These are phyloP conservation scores for Chlorella ohadii DNA, from an alignment of 139 green algal species.

Conservation along the genomic window DNA sequence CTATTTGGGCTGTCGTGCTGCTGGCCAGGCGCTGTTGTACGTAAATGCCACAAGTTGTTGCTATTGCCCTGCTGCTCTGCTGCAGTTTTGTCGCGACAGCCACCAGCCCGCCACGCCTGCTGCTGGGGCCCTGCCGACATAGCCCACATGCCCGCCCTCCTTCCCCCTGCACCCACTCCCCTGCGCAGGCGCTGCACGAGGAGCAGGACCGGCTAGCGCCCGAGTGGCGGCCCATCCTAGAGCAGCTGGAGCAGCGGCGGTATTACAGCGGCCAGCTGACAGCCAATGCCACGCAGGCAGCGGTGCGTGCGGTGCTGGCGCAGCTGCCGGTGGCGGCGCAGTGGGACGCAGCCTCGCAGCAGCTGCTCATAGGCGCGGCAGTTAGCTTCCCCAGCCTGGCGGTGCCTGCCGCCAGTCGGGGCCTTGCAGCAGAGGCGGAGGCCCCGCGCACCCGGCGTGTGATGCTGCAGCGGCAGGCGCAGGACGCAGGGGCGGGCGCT, in stretches of 20 bases:
- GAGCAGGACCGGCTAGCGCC: constrained; percentile 36
- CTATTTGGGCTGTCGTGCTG: background rate
- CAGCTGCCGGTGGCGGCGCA: background rate
- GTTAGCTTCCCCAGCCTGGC: constrained; percentile 28
- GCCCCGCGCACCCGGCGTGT: background rate
- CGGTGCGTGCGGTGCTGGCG: background rate
- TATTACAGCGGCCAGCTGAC: background rate
- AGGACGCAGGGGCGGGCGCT: constrained; percentile 34
- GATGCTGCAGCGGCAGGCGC: background rate
- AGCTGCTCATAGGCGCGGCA: constrained; percentile 23
- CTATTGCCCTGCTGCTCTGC: no score
- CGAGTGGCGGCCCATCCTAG: constrained; percentile 34
- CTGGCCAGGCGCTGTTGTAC: no score
- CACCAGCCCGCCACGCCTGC: no score
- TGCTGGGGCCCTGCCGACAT: background rate
- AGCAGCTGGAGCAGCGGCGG: background rate
- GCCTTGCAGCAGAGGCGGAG: background rate
- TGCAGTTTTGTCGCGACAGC: no score
- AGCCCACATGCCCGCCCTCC: background rate
- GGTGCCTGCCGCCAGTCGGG: background rate
- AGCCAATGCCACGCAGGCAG: background rate
- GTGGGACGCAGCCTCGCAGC: background rate
- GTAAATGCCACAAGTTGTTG: no score
- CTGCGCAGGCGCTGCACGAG: background rate
- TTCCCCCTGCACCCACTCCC: background rate